Conservation (phyloP, 441 rosid species). For the Pelargonium citronellum region DNA sequence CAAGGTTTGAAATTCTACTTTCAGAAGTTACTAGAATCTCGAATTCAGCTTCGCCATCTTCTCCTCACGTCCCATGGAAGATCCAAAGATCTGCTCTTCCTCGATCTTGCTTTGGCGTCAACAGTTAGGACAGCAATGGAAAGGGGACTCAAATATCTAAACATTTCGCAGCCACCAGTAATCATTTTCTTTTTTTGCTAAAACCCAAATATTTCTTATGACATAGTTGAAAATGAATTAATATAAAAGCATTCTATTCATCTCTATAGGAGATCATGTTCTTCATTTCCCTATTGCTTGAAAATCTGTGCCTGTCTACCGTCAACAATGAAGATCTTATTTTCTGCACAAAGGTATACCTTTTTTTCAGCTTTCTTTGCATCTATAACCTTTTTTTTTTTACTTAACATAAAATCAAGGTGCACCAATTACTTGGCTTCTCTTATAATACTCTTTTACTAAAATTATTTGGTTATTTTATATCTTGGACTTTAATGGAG, state of each 20-base stretch:
- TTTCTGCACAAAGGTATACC: slow-evolving; percentile 56
- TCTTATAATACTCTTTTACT: background rate
- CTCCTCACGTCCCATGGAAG: slow-evolving; percentile 38
- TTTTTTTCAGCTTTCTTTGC: slow-evolving; percentile 17
- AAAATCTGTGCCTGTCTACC: slow-evolving; percentile 61
- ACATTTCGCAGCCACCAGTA: slow-evolving; percentile 45
- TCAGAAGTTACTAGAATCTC: slow-evolving; percentile 56
- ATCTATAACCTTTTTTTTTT: slow-evolving; percentile 12
- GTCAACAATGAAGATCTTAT: slow-evolving; percentile 66
- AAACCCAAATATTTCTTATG: slow-evolving; percentile 7
- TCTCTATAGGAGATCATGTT: slow-evolving; percentile 50
- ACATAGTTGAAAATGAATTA: background rate
- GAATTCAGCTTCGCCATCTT: slow-evolving; percentile 50
- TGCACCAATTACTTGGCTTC: background rate
- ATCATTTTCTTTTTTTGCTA: slow-evolving; percentile 7
- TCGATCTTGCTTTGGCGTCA: slow-evolving; percentile 53
- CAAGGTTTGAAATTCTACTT: slow-evolving; percentile 19
- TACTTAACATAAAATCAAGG: background rate
- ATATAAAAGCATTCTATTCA: slow-evolving; percentile 6
- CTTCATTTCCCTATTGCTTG: slow-evolving; percentile 58
- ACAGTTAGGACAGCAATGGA: slow-evolving; percentile 60
- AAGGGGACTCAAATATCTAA: slow-evolving; percentile 52
- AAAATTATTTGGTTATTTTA: slow-evolving; percentile 19
- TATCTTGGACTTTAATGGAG: slow-evolving; percentile 17
- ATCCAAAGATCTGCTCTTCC: slow-evolving; percentile 52